Conservation (phyloP, 2,329 filamentous ascomycete species). For the Acrocalymma vagum region DNA sequence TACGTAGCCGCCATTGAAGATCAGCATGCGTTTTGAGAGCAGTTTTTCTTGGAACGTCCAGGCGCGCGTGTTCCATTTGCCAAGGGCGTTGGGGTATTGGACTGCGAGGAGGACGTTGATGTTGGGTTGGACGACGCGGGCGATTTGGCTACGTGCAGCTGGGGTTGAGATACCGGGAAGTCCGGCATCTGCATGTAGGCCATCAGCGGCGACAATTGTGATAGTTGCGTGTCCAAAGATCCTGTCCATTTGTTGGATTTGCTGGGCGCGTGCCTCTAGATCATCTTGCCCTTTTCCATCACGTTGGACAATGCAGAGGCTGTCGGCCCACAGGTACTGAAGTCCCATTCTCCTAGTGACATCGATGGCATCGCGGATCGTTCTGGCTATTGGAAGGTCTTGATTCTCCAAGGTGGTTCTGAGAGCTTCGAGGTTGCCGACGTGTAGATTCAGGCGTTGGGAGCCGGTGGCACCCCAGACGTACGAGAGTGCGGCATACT, state of each 20-base stretch:
- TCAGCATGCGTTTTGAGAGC: slow-evolving; percentile 12
- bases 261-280: slow-evolving; percentile 4
- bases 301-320: slow-evolving; percentile 15
- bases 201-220: slow-evolving; percentile 4
- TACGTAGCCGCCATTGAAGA: slow-evolving; percentile 9
- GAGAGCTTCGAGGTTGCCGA: no score
- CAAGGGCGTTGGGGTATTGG: no score
- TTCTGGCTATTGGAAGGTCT: slow-evolving; percentile 12
- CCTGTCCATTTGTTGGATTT: slow-evolving; percentile 7
- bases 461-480: slow-evolving; percentile 16
- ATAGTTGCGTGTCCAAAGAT: slow-evolving; percentile 2
- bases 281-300: slow-evolving; percentile 11
- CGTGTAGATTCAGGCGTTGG: no score
- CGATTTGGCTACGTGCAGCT: no score
- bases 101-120: no score
- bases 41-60: slow-evolving; percentile 25
- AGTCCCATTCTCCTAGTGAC: slow-evolving; percentile 8
- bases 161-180: slow-evolving; percentile 6
- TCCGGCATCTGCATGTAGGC: slow-evolving; percentile 2
- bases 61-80: slow-evolving; percentile 15
- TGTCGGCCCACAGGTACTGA: slow-evolving; percentile 16
- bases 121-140: no score
- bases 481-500: slow-evolving; percentile 23
- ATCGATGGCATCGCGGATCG: slow-evolving; percentile 13
- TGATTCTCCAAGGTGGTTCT: no score